phyloP scores from a whole-genome alignment of 768 basidiomycete genomes.

The Mycena olivaceomarginata region DNA sequence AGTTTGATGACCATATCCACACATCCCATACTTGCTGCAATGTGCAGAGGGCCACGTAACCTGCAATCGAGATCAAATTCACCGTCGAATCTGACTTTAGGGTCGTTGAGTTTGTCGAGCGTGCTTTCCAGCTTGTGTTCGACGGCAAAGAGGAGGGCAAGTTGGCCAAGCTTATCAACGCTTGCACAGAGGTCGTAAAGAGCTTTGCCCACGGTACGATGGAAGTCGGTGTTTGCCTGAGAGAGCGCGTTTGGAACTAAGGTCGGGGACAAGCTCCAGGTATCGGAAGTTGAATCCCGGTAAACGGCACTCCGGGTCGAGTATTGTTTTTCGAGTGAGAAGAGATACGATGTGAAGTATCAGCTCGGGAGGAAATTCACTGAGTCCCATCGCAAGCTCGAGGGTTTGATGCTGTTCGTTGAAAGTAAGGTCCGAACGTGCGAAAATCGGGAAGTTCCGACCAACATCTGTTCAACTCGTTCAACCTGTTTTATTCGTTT shows the following conservation, averaged over 20 bases:
- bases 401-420: too few relatives aligned
- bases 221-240: neutral
- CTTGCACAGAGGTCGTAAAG: neutral
- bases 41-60: neutral
- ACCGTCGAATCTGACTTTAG: neutral
- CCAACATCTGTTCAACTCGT: too few relatives aligned
- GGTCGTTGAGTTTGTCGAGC: neutral
- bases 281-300: neutral
- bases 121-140: constrained; percentile 12
- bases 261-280: neutral
- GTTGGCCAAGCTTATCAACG: neutral
- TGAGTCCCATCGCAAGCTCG: too few relatives aligned
- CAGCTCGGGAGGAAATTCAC: neutral
- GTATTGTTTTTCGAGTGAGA: neutral
- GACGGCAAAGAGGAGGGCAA: constrained; percentile 11
- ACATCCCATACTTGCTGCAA: neutral
- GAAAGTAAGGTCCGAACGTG: too few relatives aligned
- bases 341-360: neutral
- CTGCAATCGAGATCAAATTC: neutral
- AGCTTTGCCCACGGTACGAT: neutral
- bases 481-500: too few relatives aligned
- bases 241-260: neutral
- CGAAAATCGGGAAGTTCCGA: too few relatives aligned
- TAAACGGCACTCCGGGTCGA: neutral
- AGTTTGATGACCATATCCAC: neutral